These are phyloP conservation scores for Isochrysis galbana DNA, from an alignment of 78 protist genomes.

Conservation along the genomic window DNA sequence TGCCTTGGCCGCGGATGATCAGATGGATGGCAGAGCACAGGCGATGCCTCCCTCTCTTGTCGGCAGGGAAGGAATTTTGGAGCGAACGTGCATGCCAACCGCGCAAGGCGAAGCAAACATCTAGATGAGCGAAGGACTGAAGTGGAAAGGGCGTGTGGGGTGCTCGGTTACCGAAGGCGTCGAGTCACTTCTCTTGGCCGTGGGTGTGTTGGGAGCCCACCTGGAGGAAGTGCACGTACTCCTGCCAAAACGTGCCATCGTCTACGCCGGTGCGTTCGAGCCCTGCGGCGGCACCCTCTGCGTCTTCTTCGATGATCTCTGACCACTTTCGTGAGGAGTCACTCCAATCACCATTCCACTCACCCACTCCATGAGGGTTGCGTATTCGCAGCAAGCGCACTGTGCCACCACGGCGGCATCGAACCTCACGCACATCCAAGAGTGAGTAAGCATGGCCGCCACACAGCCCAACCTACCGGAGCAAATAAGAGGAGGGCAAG, in stretches of 20 bases:
- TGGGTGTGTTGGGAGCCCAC: too few relatives aligned
- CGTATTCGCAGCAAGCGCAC: constrained; percentile 42
- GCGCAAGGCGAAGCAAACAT: constrained; percentile 33
- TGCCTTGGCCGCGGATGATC: background rate
- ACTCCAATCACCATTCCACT: constrained; percentile 47
- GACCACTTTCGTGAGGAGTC: background rate
- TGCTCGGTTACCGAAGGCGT: too few relatives aligned
- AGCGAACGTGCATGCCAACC: constrained; percentile 30
- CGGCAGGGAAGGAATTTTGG: constrained; percentile 23
- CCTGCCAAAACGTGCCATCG: constrained; percentile 40
- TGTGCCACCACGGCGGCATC: background rate
- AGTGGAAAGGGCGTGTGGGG: too few relatives aligned
- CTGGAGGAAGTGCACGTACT: too few relatives aligned
- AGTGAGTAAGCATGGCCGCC: constrained; percentile 47
- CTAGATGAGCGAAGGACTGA: too few relatives aligned
- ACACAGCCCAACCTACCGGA: background rate
- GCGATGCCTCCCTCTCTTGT: background rate
- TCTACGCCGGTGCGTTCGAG: constrained; percentile 42
- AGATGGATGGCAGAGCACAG: background rate
- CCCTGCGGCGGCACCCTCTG: background rate
- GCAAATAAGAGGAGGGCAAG: too few relatives aligned
- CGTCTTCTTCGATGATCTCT: background rate
- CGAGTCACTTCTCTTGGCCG: too few relatives aligned
- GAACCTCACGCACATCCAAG: constrained; percentile 36
- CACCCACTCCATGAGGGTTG: constrained; percentile 29